A percentile compares a stretch with the other conserved stretches of the same genome.
phyloP scores from a whole-genome alignment of 495 filamentous ascomycete genomes.

The Penicillium fimorum region DNA sequence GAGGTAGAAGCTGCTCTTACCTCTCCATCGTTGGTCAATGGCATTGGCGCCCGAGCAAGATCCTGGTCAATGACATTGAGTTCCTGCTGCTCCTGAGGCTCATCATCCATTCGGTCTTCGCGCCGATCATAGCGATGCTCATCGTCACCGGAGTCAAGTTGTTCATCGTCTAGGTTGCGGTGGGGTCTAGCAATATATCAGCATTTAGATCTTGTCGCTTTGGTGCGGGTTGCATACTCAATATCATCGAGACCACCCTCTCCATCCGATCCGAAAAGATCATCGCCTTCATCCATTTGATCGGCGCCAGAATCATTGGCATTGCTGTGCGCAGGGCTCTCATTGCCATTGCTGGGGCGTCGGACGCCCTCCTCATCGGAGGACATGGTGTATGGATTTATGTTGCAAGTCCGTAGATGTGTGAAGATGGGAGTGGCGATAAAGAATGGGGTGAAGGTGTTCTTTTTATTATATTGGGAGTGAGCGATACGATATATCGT shows the following conservation, averaged over 20 bases:
- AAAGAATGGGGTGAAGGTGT: background rate
- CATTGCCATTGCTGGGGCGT: slow-evolving; percentile 33
- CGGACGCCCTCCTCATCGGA: slow-evolving; percentile 47
- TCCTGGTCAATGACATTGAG: slow-evolving; percentile 56
- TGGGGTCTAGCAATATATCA: slow-evolving; percentile 41
- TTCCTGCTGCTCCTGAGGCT: slow-evolving; percentile 42
- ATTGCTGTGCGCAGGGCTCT: slow-evolving; percentile 35
- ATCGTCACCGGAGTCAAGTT: slow-evolving; percentile 80
- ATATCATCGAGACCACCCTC: slow-evolving; percentile 42
- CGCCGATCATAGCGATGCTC: slow-evolving; percentile 54
- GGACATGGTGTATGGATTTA: slow-evolving; percentile 30
- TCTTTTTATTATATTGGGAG: background rate
- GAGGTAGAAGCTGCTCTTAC: slow-evolving; percentile 27
- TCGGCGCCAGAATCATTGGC: slow-evolving; percentile 24
- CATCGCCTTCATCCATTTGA: slow-evolving; percentile 50
- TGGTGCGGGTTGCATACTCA: slow-evolving; percentile 30
- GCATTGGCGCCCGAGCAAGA: slow-evolving; percentile 65
- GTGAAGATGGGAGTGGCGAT: background rate
- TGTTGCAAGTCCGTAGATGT: background rate
- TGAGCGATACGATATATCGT: background rate
- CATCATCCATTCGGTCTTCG: slow-evolving; percentile 49
- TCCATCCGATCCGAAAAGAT: slow-evolving; percentile 64
- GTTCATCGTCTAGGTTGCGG: slow-evolving; percentile 66
- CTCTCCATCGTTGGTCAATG: slow-evolving; percentile 68
- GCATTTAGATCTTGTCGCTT: slow-evolving; percentile 29